Evolutionary conservation across 2,329 filamentous ascomycete species (phyloP).

Genomic region (Sporothrix euskadiensis): DNA sequence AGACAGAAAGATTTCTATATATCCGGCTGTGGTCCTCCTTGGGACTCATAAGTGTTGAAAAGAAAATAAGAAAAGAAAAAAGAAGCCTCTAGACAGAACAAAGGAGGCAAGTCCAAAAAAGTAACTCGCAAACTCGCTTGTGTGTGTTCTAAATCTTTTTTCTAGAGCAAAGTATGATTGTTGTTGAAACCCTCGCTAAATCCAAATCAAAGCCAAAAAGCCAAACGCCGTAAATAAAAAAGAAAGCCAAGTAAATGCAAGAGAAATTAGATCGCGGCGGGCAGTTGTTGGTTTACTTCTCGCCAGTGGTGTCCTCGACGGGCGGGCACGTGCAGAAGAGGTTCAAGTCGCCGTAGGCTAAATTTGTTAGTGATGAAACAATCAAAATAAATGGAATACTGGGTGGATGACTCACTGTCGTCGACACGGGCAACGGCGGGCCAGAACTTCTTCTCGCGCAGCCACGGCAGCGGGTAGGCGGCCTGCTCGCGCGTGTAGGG

Average conservation of each 20-base stretch:
- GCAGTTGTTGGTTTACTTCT: not conserved
- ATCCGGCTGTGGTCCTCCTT: not conserved
- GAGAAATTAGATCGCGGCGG: not conserved
- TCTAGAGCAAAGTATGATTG: conserved; percentile 22
- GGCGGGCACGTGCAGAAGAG: conserved; percentile 94
- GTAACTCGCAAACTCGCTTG: too few relatives aligned
- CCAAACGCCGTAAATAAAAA: conserved; percentile 16
- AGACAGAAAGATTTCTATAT: not conserved
- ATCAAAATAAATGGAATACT: not conserved
- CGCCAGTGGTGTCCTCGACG: conserved; percentile 63
- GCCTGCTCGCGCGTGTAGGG: conserved; percentile 78
- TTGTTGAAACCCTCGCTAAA: conserved; percentile 29
- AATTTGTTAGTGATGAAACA: conserved; percentile 31
- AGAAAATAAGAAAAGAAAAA: not conserved
- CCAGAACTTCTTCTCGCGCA: conserved; percentile 98
- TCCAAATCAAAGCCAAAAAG: not conserved
- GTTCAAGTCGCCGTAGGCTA: conserved; percentile 86
- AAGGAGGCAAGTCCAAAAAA: not conserved
- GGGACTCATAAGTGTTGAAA: conserved; percentile 5
- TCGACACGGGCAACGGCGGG: conserved; percentile 82
- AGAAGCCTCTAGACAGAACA: not conserved
- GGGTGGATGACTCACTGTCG: conserved; percentile 67
- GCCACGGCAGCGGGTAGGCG: conserved; percentile 78
- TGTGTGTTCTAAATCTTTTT: not conserved
- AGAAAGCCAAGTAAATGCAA: not conserved